Evolutionary conservation across 306 rosid genomes (phyloP).

Genomic region (Glycyrrhiza uralensis): DNA sequence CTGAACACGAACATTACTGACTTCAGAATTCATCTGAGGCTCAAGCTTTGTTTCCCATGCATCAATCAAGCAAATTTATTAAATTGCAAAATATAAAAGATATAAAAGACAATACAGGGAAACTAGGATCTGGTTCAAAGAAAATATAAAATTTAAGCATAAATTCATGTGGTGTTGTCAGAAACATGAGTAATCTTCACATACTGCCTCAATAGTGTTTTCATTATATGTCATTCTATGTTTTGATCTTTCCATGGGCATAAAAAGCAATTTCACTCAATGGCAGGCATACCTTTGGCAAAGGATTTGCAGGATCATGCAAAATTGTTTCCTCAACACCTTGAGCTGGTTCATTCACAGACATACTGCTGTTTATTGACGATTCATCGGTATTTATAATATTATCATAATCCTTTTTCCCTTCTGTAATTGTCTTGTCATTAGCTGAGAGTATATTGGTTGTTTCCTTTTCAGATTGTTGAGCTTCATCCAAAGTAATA

Average conservation of each 20-base stretch:
- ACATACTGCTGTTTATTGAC: constrained; percentile 7
- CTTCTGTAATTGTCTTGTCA: neutral
- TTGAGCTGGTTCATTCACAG: constrained; percentile 27
- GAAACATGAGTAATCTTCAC: neutral
- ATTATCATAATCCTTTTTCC: constrained; percentile 5
- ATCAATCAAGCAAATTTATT: constrained; percentile 21
- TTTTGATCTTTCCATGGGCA: neutral
- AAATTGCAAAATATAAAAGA: constrained; percentile 3
- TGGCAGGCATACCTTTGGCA: constrained; percentile 45
- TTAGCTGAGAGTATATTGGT: constrained; percentile 12
- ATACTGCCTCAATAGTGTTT: neutral
- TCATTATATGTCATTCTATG: neutral
- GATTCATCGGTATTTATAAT: constrained; percentile 23
- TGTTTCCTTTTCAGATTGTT: constrained; percentile 27
- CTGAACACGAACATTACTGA: constrained; percentile 24
- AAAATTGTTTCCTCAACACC: constrained; percentile 30
- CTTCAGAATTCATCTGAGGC: constrained; percentile 20
- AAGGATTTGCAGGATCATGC: constrained; percentile 28
- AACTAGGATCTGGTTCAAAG: neutral
- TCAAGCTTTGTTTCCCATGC: constrained; percentile 33
- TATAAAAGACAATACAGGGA: neutral
- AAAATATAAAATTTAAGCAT: neutral
- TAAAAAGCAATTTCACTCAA: neutral
- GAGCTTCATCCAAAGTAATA: constrained; percentile 34
- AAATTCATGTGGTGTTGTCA: neutral